Percentiles rank a stretch among this genome's conserved stretches.
These are phyloP conservation scores for Leccinum griseonigrum DNA, from an alignment of 1,284 basidiomycete species.

Conservation along the genomic window DNA sequence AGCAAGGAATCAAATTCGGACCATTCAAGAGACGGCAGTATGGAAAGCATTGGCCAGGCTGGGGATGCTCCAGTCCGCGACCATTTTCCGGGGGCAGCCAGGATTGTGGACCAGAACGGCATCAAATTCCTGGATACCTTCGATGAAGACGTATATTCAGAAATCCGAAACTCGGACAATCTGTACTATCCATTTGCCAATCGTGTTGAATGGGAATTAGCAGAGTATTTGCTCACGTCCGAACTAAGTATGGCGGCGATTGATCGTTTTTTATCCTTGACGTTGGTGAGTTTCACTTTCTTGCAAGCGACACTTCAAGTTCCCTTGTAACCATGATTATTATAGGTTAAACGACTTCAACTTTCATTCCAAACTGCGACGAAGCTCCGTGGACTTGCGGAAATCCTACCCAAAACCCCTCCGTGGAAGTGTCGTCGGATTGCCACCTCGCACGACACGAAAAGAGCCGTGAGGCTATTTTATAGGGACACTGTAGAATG, in stretches of 20 bases:
- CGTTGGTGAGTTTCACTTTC: background rate
- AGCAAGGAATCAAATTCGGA: background rate
- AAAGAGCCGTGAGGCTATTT: background rate
- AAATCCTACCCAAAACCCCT: background rate
- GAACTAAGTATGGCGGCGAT: slow-evolving; percentile 1
- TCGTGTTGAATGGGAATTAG: slow-evolving; percentile 1
- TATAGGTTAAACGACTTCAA: background rate
- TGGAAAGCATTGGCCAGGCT: background rate
- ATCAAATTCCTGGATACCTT: slow-evolving; percentile 1
- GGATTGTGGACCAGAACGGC: background rate
- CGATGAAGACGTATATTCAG: background rate
- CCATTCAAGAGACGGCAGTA: background rate
- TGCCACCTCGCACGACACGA: background rate
- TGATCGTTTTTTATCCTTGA: background rate
- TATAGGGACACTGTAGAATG: background rate
- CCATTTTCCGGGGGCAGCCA: slow-evolving; percentile 1
- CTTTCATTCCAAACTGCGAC: background rate
- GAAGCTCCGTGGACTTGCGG: background rate
- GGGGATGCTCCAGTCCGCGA: background rate
- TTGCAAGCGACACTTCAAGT: background rate
- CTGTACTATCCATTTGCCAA: slow-evolving; percentile 1
- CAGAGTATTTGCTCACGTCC: background rate
- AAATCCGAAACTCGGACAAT: background rate
- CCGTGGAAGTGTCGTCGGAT: slow-evolving; percentile 1
- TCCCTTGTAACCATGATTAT: background rate